These are phyloP conservation scores for Gyrodon lividus DNA, from an alignment of 768 basidiomycete genomes.

Conservation along the genomic window DNA sequence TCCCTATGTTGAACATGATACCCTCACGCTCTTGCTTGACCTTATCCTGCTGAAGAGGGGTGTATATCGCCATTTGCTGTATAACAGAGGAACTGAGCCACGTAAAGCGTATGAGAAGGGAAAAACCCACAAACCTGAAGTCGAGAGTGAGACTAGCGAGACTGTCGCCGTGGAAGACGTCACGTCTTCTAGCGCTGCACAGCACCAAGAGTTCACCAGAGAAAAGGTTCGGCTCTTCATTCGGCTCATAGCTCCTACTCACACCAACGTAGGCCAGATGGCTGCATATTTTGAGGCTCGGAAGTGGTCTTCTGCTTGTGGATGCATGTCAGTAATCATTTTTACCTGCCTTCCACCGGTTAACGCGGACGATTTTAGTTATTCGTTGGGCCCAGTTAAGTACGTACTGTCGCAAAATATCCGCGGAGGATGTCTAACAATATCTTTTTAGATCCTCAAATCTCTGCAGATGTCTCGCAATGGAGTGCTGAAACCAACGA, in stretches of 20 bases:
- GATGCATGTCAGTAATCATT: constrained; percentile 64
- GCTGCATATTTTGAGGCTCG: constrained; percentile 58
- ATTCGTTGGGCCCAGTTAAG: constrained; percentile 77
- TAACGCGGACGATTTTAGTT: constrained; percentile 40
- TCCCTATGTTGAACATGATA: constrained; percentile 85
- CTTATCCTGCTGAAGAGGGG: constrained; percentile 79
- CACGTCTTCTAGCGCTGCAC: background rate
- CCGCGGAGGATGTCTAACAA: background rate
- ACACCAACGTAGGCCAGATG: constrained; percentile 49
- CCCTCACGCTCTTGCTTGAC: constrained; percentile 70
- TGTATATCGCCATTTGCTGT: constrained; percentile 79
- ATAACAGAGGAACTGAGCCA: constrained; percentile 73
- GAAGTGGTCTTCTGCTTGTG: constrained; percentile 53
- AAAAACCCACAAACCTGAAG: background rate
- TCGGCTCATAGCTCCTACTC: constrained; percentile 1
- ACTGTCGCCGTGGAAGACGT: background rate
- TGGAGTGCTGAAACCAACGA: constrained; percentile 53
- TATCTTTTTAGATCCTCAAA: constrained; percentile 37
- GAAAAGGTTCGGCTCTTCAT: constrained; percentile 26
- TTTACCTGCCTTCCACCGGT: background rate
- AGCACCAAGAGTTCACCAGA: constrained; percentile 10
- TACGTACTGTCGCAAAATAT: constrained; percentile 27
- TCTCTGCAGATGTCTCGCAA: constrained; percentile 38
- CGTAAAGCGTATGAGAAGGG: constrained; percentile 38
- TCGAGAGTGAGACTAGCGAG: background rate